Percentiles rank a stretch among this genome's conserved stretches.
These are phyloP conservation scores for Colletotrichum sp. DNA, from an alignment of 2,329 filamentous ascomycete genomes.

Conservation along the genomic window DNA sequence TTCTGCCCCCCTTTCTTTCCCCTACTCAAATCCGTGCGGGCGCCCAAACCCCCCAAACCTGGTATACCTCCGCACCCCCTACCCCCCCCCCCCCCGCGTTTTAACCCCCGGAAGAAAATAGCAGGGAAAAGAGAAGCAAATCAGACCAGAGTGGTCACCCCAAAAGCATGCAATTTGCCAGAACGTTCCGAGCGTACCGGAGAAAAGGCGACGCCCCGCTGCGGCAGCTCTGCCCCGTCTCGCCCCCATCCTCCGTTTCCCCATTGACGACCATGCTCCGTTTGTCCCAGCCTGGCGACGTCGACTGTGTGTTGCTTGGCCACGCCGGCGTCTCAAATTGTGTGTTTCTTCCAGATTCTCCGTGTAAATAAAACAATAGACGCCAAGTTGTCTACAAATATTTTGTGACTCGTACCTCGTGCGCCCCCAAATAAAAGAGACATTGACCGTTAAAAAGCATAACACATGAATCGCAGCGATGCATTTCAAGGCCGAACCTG, in stretches of 20 bases:
- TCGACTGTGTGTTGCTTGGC: not conserved
- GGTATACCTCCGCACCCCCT: too few relatives aligned
- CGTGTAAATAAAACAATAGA: conserved; percentile 1
- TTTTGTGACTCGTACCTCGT: conserved; percentile 6
- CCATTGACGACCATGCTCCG: not conserved
- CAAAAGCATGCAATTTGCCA: conserved; percentile 5
- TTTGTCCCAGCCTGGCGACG: not conserved
- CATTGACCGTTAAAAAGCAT: not conserved
- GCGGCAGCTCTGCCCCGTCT: not conserved
- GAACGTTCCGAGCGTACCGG: not conserved
- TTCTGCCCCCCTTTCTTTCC: too few relatives aligned
- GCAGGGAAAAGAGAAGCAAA: not conserved
- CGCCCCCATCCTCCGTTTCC: not conserved
- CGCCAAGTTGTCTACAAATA: conserved; percentile 8
- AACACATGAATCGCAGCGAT: not conserved
- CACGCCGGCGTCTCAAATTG: not conserved
- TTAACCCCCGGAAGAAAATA: not conserved
- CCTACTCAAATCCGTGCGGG: too few relatives aligned
- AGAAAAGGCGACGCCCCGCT: not conserved
- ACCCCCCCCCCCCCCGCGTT: not conserved
- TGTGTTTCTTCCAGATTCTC: not conserved
- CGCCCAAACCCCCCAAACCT: too few relatives aligned
- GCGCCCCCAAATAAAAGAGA: not conserved
- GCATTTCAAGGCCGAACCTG: not conserved
- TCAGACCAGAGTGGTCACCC: not conserved